Base-by-base conservation (phyloP, 768 basidiomycete genomes). In the Dentipellis fragilis region DNA sequence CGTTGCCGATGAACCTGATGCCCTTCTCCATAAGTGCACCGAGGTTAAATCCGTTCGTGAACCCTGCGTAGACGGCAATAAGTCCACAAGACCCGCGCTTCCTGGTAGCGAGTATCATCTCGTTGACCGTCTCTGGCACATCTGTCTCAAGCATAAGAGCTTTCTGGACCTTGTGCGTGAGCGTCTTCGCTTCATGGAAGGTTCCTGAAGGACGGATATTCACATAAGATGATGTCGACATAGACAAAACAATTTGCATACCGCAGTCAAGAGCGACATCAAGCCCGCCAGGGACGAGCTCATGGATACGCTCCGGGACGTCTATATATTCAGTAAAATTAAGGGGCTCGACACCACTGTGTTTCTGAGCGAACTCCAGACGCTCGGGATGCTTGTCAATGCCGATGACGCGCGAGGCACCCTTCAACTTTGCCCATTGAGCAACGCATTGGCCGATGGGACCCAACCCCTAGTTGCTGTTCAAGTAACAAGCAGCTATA, bases 21-120 rank as follows among this genome's bases (percentile, higher is more conserved):
- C 86, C 86, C 67, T 84, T 84, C 72, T 89, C 85, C 86, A 89
- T 89, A 34, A 89, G 62, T 0, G 86, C 81, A 8, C 87, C 85
- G 52, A 89, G 70, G 64, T 84, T 85, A 65, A 85, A 75, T 21
- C 76, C 78, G 66, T 88, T 86, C 19, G 82, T 80, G 68, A 73
- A 83, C 0, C 81, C 84, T 6, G 80, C 73, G 62, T 89, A 89
- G 4, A 77, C 86, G 10, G 82, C 83, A 51, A 84, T 87, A 52
- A 88, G 68, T 0, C 85, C 86, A 62, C 77, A 72, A 12, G 73
- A 66, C 7, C 85, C 84, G 65, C 73, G 72, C 70, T 89, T 68
- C 60, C 62, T 62, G 16, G 67, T 66, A 54, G 73, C 64, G 62
- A 68, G 67, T 59, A 80, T 69, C 66, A 69, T 69, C 67, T 80